These are phyloP conservation scores for Phaeosphaeriaceae sp. DNA, from an alignment of 2,329 filamentous ascomycete genomes.

Conservation along the genomic window DNA sequence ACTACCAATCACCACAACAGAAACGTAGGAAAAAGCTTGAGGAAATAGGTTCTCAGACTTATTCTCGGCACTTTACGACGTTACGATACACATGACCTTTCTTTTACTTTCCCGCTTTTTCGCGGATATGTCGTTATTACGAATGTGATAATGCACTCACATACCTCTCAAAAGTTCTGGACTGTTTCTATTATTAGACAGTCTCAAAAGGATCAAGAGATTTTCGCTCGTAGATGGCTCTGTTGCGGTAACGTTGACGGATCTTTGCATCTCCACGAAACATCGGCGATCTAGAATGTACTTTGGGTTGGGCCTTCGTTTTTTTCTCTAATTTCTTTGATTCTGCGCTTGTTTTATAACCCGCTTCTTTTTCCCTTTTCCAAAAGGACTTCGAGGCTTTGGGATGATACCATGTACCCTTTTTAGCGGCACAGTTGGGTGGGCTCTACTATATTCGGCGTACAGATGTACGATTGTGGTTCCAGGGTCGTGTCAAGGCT, in stretches of 20 bases:
- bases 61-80: conserved; percentile 32
- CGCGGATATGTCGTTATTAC: conserved; percentile 32
- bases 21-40: conserved; percentile 17
- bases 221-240: conserved; percentile 5
- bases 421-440: conserved; percentile 27
- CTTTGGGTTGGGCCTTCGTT: conserved; percentile 14
- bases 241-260: conserved; percentile 10
- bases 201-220: conserved; percentile 27
- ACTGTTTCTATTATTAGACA: conserved; percentile 17
- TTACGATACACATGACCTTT: conserved; percentile 46
- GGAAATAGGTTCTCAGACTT: conserved; percentile 21
- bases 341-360: conserved; percentile 7
- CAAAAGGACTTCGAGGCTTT: conserved; percentile 13
- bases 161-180: conserved; percentile 35
- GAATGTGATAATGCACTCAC: conserved; percentile 34
- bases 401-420: conserved; percentile 42
- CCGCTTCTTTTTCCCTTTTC: conserved; percentile 18
- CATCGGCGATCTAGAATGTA: conserved; percentile 16
- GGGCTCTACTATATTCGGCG: conserved; percentile 30
- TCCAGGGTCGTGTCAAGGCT: conserved; percentile 22
- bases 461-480: conserved; percentile 26
- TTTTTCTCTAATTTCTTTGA: conserved; percentile 6
- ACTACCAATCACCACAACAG: conserved; percentile 5
- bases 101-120: conserved; percentile 24
- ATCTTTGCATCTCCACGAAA: conserved; percentile 10